phyloP scores from a whole-genome alignment of 805 yeast genomes.

The Candida montana region DNA sequence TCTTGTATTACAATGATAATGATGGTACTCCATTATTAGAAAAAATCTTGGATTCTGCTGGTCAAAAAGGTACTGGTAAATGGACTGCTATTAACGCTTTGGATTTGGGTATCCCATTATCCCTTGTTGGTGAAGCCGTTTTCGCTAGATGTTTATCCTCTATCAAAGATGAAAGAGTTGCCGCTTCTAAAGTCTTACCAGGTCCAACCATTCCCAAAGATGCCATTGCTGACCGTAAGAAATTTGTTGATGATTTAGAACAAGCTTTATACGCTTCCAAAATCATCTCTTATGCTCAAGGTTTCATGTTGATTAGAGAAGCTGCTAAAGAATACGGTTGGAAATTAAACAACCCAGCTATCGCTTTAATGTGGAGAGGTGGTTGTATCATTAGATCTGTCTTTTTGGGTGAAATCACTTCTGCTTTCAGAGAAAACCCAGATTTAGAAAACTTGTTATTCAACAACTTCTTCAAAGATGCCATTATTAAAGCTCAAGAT shows the following conservation, averaged over 20 bases:
- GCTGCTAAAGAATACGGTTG: slow-evolving; percentile 96
- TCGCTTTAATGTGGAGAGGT: slow-evolving; percentile 99
- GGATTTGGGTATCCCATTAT: slow-evolving; percentile 97
- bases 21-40: slow-evolving; percentile 93
- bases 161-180: slow-evolving; percentile 81
- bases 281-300: slow-evolving; percentile 98
- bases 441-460: slow-evolving; percentile 91
- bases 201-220: slow-evolving; percentile 73
- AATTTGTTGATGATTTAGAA: slow-evolving; percentile 88
- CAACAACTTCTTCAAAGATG: slow-evolving; percentile 90
- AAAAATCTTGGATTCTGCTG: slow-evolving; percentile 94
- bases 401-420: slow-evolving; percentile 93
- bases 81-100: slow-evolving; percentile 99
- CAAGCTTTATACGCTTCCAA: slow-evolving; percentile 98
- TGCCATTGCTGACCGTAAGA: slow-evolving; percentile 66
- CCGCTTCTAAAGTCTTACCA: slow-evolving; percentile 70
- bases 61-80: slow-evolving; percentile 99
- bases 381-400: slow-evolving; percentile 99
- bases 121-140: slow-evolving; percentile 98
- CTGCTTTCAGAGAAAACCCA: slow-evolving; percentile 92
- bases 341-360: slow-evolving; percentile 97
- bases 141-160: slow-evolving; percentile 95
- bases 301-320: slow-evolving; percentile 98
- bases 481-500: slow-evolving; percentile 86
- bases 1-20: slow-evolving; percentile 79